phyloP scores from a whole-genome alignment of 169 alveolate genomes.

The Plasmodium adleri region DNA sequence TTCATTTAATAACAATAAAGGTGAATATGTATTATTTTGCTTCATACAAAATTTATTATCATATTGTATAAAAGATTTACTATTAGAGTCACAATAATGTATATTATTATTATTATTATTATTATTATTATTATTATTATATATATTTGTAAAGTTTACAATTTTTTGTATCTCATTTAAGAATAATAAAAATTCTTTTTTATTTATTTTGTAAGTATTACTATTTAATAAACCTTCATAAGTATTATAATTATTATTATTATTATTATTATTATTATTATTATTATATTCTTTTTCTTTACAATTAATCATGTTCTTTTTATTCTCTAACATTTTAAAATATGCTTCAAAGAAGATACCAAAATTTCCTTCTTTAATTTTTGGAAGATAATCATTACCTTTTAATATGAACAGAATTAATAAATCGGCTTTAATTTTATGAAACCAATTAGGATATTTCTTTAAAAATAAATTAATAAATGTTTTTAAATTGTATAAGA shows the following conservation, averaged over 20 bases:
- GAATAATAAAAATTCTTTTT: constrained; percentile 26
- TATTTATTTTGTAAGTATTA: constrained; percentile 16
- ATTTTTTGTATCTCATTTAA: constrained; percentile 31
- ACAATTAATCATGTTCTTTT: not conserved
- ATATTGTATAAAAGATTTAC: not conserved
- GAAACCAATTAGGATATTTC: constrained; percentile 38
- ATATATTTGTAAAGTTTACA: constrained; percentile 18
- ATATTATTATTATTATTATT: not conserved
- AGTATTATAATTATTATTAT: not conserved
- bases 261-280: not conserved
- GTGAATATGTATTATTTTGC: constrained; percentile 4
- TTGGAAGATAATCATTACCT: constrained; percentile 83
- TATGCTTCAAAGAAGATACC: constrained; percentile 77
- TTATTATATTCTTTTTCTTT: not conserved
- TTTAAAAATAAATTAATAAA: constrained; percentile 57
- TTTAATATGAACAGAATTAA: constrained; percentile 77
- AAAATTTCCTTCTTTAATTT: constrained; percentile 79
- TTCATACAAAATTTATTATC: not conserved
- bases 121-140: not conserved
- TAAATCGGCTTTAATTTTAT: constrained; percentile 66
- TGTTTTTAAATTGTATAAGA: constrained; percentile 52
- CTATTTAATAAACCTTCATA: constrained; percentile 36
- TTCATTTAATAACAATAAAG: constrained; percentile 51
- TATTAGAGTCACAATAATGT: not conserved
- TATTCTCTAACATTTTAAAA: constrained; percentile 51